phyloP scores from a whole-genome alignment of 805 yeast species.

The Pichia californica region DNA sequence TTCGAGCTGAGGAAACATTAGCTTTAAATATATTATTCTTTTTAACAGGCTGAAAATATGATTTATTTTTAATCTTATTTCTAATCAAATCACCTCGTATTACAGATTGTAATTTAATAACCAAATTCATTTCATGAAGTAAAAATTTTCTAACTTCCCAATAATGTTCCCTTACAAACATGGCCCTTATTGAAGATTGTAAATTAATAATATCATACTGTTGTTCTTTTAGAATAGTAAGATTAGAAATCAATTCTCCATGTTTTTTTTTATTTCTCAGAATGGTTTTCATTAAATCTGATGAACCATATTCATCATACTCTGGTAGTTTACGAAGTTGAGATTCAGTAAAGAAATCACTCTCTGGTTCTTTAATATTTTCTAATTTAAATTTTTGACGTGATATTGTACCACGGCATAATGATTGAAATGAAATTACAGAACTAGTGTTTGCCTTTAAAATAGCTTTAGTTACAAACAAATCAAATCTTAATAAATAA shows the following conservation, averaged over 20 bases:
- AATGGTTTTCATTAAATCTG: constrained; percentile 35
- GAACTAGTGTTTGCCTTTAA: constrained; percentile 50
- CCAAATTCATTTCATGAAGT: constrained; percentile 17
- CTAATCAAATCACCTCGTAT: constrained; percentile 34
- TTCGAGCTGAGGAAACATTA: background rate
- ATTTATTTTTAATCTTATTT: background rate
- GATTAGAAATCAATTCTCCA: constrained; percentile 15
- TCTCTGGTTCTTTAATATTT: too few species aligned
- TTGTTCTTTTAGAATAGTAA: constrained; percentile 16
- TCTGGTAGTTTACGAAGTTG: too few species aligned
- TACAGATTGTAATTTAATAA: constrained; percentile 35
- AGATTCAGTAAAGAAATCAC: too few species aligned
- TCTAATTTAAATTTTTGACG: constrained; percentile 1
- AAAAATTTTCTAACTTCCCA: constrained; percentile 17
- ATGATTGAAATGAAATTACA: constrained; percentile 42
- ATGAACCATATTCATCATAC: constrained; percentile 13
- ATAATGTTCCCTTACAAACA: constrained; percentile 15
- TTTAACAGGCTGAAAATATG: background rate
- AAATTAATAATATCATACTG: constrained; percentile 22
- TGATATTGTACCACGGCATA: constrained; percentile 40
- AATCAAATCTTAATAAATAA: constrained; percentile 53
- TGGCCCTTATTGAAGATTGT: constrained; percentile 34
- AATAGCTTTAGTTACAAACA: constrained; percentile 59
- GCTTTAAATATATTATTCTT: too few species aligned
- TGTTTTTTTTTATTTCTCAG: constrained; percentile 26